phyloP scores from a whole-genome alignment of 2,329 filamentous ascomycete species.

The Colletotrichum theobromicola region DNA sequence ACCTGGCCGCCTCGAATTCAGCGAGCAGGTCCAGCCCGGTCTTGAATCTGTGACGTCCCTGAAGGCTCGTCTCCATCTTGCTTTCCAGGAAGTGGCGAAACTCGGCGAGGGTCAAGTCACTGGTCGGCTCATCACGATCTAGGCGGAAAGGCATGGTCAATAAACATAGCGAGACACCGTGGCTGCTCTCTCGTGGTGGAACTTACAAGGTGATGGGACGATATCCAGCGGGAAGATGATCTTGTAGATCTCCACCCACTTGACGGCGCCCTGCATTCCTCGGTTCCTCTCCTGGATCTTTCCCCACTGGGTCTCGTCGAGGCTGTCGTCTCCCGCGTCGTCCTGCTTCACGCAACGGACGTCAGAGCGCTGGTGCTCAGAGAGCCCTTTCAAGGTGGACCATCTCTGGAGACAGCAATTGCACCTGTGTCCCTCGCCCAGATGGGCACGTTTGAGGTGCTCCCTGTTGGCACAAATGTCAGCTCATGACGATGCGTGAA shows the following conservation, averaged over 20 bases:
- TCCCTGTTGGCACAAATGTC: neutral
- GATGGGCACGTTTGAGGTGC: neutral
- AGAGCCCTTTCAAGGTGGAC: neutral
- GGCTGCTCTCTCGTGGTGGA: fast-evolving
- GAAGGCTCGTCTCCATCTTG: too few species aligned
- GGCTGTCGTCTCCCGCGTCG: neutral
- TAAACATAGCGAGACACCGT: fast-evolving
- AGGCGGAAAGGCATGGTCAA: neutral
- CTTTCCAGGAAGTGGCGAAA: neutral
- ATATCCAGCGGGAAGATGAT: neutral
- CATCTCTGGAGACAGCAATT: neutral
- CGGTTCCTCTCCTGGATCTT: neutral
- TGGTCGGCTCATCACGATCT: neutral
- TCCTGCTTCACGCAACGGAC: neutral
- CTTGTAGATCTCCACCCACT: neutral
- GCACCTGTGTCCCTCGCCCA: neutral
- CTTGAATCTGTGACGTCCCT: neutral
- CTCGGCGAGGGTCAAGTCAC: neutral
- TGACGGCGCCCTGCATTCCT: neutral
- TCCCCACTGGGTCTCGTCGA: neutral
- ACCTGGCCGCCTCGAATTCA: neutral
- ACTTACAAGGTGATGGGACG: neutral
- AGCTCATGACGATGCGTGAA: neutral
- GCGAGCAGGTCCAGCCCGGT: neutral
- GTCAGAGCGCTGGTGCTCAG: neutral